These are phyloP conservation scores for Rhodotorula kratochvilovae DNA, from an alignment of 768 basidiomycete genomes.

Conservation along the genomic window DNA sequence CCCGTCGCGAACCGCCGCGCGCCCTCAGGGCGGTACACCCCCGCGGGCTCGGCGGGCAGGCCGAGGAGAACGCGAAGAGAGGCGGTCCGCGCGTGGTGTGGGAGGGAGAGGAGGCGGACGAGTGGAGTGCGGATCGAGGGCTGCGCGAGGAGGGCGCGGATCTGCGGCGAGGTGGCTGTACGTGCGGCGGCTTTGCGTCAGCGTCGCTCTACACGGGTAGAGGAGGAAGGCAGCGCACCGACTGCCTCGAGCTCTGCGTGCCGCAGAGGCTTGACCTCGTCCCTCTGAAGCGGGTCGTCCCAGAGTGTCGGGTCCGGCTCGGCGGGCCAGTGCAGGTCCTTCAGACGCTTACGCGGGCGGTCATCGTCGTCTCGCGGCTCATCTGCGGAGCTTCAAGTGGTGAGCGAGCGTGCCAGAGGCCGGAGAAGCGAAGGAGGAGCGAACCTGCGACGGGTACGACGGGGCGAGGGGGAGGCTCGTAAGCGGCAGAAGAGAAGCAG, in stretches of 20 bases:
- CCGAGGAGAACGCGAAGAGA: slow-evolving; percentile 28
- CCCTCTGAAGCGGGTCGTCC: slow-evolving; percentile 33
- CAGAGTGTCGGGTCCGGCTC: slow-evolving; percentile 33
- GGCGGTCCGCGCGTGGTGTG: slow-evolving; percentile 15
- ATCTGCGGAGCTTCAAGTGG: background rate
- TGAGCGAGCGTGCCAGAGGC: no score
- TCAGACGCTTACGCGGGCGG: slow-evolving; percentile 34
- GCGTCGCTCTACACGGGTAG: no score
- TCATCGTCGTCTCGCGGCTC: slow-evolving; percentile 5
- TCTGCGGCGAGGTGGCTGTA: slow-evolving; percentile 12
- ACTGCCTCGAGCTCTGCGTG: slow-evolving; percentile 34
- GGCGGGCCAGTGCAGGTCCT: slow-evolving; percentile 34
- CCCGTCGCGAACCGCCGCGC: slow-evolving; percentile 12
- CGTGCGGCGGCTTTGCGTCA: background rate
- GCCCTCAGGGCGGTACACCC: slow-evolving; percentile 21
- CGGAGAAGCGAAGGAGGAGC: background rate
- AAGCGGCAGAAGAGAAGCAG: slow-evolving; percentile 9
- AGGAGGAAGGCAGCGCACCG: slow-evolving; percentile 1
- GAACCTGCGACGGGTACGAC: slow-evolving; percentile 7
- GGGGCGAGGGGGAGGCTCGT: background rate
- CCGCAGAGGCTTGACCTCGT: slow-evolving; percentile 38
- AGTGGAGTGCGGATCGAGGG: slow-evolving; percentile 13
- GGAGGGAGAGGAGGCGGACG: slow-evolving; percentile 17
- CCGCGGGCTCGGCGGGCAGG: slow-evolving; percentile 14
- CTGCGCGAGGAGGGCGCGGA: slow-evolving; percentile 23